Base-by-base conservation (phyloP, 2,329 filamentous ascomycete genomes). In the Fusarium pseudonygamai region DNA sequence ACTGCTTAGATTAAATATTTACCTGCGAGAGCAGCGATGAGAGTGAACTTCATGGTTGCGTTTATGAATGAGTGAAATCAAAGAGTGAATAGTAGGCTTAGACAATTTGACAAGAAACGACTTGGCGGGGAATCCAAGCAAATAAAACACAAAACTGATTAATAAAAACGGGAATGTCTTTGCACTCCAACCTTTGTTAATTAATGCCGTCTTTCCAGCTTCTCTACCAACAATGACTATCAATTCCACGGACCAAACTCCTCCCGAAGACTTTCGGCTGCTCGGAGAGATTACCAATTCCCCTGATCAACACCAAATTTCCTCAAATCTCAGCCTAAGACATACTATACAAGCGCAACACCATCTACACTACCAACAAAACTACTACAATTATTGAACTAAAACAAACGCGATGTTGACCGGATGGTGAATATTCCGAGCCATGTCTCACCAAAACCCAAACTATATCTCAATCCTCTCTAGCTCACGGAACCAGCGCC, bases 41-140 rank as follows among this genome's bases (percentile, higher is more conserved):
- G 16, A 40, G 24, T 52, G 12, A 75, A 71, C 66, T 75, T 73
- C 72, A 75, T 75, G 26, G n/a, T 70, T 67, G 43, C 22, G 34
- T 30, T 15, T 49, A 5, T 36, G 45, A 60, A 72, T 45, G 60
- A 70, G 28, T 74, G 63, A 26, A 40, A 13, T 65, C 53, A 60
- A 57, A 50, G 30, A 59, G 46, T 52, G 67, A 68, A 30, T 55
- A 49, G 1, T 53, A 2, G 10, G 50, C 39, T 46, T 11, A 9
- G 34, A 53, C 24, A 53, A 53, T 39, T 10, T 16, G 7, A 9
- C 15, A 53, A 16, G 10, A 12, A 37, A 37, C 22, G 4, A 53
- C 34, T 28, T 2, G 24, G 24, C 22, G 49, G 50, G 50, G 20
- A 39, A 39, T 53, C 24, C 24, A 39, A 28, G 20, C 34, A 56